Evolutionary conservation across 805 yeast genomes (phyloP).

Genomic region (Cyberlindnera veronae): DNA sequence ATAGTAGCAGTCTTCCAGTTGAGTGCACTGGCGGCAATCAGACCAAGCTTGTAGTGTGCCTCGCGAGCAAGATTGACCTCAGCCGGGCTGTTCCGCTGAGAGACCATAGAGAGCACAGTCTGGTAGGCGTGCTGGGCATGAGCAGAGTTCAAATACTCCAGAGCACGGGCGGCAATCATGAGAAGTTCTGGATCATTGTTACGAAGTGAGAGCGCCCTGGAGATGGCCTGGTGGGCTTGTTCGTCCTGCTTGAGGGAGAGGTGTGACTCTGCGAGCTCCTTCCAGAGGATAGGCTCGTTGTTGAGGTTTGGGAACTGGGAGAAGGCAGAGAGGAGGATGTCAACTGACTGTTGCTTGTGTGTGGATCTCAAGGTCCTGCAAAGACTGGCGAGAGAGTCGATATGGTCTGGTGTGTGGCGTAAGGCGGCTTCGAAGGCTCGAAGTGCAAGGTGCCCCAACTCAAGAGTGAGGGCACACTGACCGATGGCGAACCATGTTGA

Average conservation of each 20-base stretch:
- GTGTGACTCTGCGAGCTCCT: slow-evolving; percentile 52
- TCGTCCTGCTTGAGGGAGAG: slow-evolving; percentile 43
- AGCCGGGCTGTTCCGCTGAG: slow-evolving; percentile 26
- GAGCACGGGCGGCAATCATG: slow-evolving; percentile 46
- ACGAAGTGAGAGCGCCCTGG: slow-evolving; percentile 37
- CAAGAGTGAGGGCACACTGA: slow-evolving; percentile 22
- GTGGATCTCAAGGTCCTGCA: slow-evolving; percentile 17
- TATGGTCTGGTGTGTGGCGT: slow-evolving; percentile 23
- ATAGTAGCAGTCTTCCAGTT: slow-evolving; percentile 46
- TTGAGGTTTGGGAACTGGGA: slow-evolving; percentile 34
- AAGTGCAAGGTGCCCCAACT: slow-evolving; percentile 18
- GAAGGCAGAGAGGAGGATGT: slow-evolving; percentile 20
- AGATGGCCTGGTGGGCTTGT: slow-evolving; percentile 48
- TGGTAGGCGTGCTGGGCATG: slow-evolving; percentile 48
- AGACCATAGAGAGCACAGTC: slow-evolving; percentile 39
- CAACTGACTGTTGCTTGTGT: slow-evolving; percentile 22
- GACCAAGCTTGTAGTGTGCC: slow-evolving; percentile 54
- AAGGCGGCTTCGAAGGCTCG: slow-evolving; percentile 24
- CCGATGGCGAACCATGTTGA: slow-evolving; percentile 25
- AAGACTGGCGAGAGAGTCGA: slow-evolving; percentile 19
- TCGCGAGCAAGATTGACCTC: slow-evolving; percentile 48
- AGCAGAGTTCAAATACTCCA: slow-evolving; percentile 38
- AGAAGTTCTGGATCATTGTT: slow-evolving; percentile 45
- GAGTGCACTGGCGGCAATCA: slow-evolving; percentile 49
- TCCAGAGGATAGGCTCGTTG: slow-evolving; percentile 39